Evolutionary conservation across 805 yeast species (phyloP).

Genomic region (Kluyveromyces starmeri): DNA sequence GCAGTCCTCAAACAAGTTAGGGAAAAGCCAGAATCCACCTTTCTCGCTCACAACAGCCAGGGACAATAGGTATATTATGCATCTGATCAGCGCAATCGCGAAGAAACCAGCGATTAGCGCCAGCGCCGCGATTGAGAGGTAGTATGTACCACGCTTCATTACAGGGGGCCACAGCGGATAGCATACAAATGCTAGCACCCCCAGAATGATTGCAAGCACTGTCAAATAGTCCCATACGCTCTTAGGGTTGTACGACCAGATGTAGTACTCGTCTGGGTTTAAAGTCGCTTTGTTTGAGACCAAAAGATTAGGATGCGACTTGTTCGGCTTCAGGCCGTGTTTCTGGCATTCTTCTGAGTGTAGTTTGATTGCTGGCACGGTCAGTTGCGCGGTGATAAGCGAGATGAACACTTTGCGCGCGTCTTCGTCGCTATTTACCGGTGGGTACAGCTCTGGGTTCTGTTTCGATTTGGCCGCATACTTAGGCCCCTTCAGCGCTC

Average conservation of each 20-base stretch:
- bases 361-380: conserved; percentile 68
- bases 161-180: conserved; percentile 94
- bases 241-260: conserved; percentile 74
- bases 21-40: conserved; percentile 92
- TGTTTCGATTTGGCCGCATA: conserved; percentile 46
- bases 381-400: conserved; percentile 63
- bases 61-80: conserved; percentile 49
- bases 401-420: conserved; percentile 56
- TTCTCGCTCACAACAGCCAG: conserved; percentile 31
- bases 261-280: conserved; percentile 61
- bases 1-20: conserved; percentile 91
- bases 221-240: conserved; percentile 36
- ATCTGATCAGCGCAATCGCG: conserved; percentile 67
- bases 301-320: conserved; percentile 51
- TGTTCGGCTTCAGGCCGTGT: conserved; percentile 54
- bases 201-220: conserved; percentile 40
- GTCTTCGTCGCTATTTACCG: conserved; percentile 40
- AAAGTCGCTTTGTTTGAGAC: conserved; percentile 50
- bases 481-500: conserved; percentile 70
- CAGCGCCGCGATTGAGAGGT: conserved; percentile 66
- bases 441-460: conserved; percentile 40
- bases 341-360: conserved; percentile 58
- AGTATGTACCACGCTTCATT: conserved; percentile 89
- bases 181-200: conserved; percentile 56
- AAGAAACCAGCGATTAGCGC: conserved; percentile 71